Evolutionary conservation across 352 stramenopile genomes (phyloP), one percentile per base, ranked within the genome.

Genomic region (Saprolegnia parasitica): DNA sequence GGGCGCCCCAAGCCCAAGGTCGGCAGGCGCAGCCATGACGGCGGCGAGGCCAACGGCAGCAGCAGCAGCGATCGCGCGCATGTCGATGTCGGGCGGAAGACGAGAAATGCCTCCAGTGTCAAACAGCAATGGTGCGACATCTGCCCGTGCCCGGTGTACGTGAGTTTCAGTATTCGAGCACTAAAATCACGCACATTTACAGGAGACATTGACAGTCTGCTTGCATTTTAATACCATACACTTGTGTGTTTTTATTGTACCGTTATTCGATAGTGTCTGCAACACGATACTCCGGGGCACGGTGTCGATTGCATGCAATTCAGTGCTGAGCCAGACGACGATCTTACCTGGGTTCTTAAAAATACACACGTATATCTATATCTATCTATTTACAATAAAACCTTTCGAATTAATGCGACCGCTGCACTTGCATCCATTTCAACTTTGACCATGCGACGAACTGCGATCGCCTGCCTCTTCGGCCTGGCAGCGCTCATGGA

Each of bases 351-450:
- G 29, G 5, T 35, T n/a, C 8, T n/a, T 49, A 11, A 11, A 46
- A 49, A 49, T 49, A 4, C 42, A n/a, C 4, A n/a, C 42, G 3
- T 49, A n/a, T 11, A 49, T 49, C 42, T 49, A n/a, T 8, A 49
- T 49, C 42, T 8, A 49, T 15, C 3, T 49, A 49, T 49, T 3
- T 1, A 9, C 39, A 66, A 66, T 50, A 64, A 64, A 64, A 64
- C 5, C 56, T 32, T 52, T 32, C 6, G 57, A 23, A 20, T 26
- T 23, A 20, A 66, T 66, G 57, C 24, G 6, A 54, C 26, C 24
- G 9, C 5, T 4, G 20, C 9, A 20, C 1, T 32, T 40, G 42
- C 42, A 49, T n/a, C 42, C 11, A n/a, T 49, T 49, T 49, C 42
- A 49, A 49, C 11, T 49, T 49, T n/a, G 42, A n/a, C 13, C 3